Base-by-base conservation (phyloP, 1,284 basidiomycete species). In the Pyrrhoderma noxium region DNA sequence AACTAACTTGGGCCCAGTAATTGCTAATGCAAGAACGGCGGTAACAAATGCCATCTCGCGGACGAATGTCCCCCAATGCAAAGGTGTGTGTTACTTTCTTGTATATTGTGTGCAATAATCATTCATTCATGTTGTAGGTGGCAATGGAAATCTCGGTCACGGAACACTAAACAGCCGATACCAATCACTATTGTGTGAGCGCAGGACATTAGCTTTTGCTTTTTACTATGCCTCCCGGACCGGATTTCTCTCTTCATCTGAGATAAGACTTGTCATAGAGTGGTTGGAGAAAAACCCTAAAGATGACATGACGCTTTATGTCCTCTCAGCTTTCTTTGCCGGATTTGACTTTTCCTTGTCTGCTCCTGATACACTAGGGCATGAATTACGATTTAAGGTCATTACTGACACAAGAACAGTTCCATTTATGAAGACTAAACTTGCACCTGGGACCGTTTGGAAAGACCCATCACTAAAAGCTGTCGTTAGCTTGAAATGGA, bases 401-500 rank as follows among this genome's bases (percentile, higher is more conserved):
- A 71, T 73, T 9, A 70, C 65, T 0, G 75, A 80, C 57, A 62
- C 62, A 25, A 59, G 64, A 8, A 66, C 76, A 27, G 68, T 84
- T 44, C 54, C 70, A 0, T 78, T 72, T 52, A 79, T 87, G 79
- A 76, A 71, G 34, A 73, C 68, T 46, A 79, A 79, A 57, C 66
- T 86, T 7, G 69, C 70, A n/a, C 62, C 74, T 3, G 56, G 72
- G 7, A 64, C 71, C 2, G 65, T 70, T 23, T 93, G 91, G 86
- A 80, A 79, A 52, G 83, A 89, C 8, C 74, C 79, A 0, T 83
- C 84, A 2, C 69, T 93, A 23, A 89, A 87, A 61, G 85, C 90
- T 1, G 75, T 80, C 0, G 64, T 94, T 2, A 69, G 86, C 8
- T 75, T 98, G 27, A 88, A 92, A 60, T 96, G 92, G 91, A 86